Conservation (phyloP, 768 basidiomycete genomes). For the Trametes gibbosa region DNA sequence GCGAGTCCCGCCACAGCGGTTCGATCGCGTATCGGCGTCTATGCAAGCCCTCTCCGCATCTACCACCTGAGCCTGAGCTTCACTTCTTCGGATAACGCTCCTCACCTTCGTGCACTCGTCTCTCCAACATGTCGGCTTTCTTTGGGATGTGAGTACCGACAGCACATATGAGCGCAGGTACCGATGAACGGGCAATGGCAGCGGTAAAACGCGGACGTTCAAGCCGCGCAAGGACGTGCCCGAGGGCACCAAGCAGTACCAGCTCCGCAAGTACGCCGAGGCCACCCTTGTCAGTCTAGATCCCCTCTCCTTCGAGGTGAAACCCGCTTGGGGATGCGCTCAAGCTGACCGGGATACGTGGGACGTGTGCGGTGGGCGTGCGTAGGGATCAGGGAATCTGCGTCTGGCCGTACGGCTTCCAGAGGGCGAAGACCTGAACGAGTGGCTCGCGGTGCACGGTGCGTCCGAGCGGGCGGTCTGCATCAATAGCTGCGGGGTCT, state of each 20-base stretch:
- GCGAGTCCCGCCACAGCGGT: neutral
- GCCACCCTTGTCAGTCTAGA: conserved; percentile 74
- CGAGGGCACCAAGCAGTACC: conserved; percentile 97
- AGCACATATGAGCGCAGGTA: neutral
- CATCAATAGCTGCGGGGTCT: neutral
- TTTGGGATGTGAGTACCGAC: conserved; percentile 69
- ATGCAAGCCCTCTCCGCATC: neutral
- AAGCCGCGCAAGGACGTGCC: conserved; percentile 94
- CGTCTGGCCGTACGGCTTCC: conserved; percentile 90
- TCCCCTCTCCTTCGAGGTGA: neutral
- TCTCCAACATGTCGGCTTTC: conserved; percentile 71
- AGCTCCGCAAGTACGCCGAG: conserved; percentile 95
- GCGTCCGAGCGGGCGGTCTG: conserved; percentile 1
- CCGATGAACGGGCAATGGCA: conserved; percentile 31
- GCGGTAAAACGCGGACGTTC: conserved; percentile 92
- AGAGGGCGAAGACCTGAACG: conserved; percentile 95
- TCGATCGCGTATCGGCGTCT: conserved; percentile 13
- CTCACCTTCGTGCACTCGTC: neutral
- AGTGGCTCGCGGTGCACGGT: conserved; percentile 99
- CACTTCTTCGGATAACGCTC: neutral
- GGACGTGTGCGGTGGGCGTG: neutral
- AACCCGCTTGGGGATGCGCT: too few species aligned
- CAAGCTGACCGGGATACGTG: neutral
- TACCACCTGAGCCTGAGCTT: neutral
- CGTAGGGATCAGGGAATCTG: conserved; percentile 92